Percentiles rank a stretch among this genome's conserved stretches.
Conservation (phyloP, 2,329 filamentous ascomycete species). For the Botrytis hyacinthi region DNA sequence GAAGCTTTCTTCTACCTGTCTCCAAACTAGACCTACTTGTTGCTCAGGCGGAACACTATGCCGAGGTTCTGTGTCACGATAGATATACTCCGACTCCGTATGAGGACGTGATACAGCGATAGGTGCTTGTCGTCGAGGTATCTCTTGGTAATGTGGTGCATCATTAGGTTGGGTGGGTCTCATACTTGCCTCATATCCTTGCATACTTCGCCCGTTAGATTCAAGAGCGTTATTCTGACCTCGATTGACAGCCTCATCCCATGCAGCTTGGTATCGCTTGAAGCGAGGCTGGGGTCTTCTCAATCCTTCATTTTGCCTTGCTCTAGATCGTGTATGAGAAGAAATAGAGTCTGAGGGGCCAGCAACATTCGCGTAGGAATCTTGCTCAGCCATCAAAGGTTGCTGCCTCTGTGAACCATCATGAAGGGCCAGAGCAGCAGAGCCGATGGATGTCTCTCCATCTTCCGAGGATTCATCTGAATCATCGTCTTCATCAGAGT, state of each 20-base stretch:
- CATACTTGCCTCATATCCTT: constrained; percentile 20
- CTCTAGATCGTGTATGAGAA: constrained; percentile 10
- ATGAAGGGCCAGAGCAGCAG: constrained; percentile 24
- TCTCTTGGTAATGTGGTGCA: not conserved
- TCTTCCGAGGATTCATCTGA: constrained; percentile 26
- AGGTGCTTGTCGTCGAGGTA: constrained; percentile 4
- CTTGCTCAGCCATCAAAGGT: not conserved
- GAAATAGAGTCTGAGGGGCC: not conserved
- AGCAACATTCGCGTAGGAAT: not conserved
- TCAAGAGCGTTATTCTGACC: constrained; percentile 24
- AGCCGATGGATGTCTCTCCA: constrained; percentile 27
- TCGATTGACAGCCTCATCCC: constrained; percentile 37
- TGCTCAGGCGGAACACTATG: constrained; percentile 9
- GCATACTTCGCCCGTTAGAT: not conserved
- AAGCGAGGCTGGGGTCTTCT: constrained; percentile 35
- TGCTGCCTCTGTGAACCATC: constrained; percentile 14
- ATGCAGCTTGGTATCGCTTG: constrained; percentile 40
- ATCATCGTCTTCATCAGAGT: constrained; percentile 23
- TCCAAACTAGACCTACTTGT: constrained; percentile 13
- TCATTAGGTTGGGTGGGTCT: constrained; percentile 9
- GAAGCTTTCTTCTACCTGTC: not conserved
- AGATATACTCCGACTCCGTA: not conserved
- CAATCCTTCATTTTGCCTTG: not conserved
- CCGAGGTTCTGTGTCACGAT: constrained; percentile 1
- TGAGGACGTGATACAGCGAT: not conserved